These are phyloP conservation scores for Epichloe typhina DNA, from an alignment of 2,329 filamentous ascomycete genomes.

Conservation along the genomic window DNA sequence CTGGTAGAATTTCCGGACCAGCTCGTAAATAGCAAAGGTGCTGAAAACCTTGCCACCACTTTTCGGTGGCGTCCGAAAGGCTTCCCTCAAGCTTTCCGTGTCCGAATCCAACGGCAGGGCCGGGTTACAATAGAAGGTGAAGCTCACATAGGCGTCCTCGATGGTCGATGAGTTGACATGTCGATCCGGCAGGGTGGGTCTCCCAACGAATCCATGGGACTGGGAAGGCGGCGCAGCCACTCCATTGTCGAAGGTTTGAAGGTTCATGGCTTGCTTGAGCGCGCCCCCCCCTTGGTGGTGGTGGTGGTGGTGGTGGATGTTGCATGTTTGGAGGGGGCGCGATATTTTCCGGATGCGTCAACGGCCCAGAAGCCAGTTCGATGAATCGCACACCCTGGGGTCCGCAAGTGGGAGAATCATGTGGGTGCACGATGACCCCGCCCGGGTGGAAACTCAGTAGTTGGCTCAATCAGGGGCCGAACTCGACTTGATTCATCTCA, in stretches of 20 bases:
- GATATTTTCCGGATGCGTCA: neutral
- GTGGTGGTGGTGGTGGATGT: neutral
- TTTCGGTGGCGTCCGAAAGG: conserved; percentile 67
- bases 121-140: conserved; percentile 87
- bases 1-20: conserved; percentile 64
- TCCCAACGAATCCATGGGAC: conserved; percentile 6
- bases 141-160: conserved; percentile 69
- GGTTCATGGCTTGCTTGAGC: neutral
- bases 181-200: conserved; percentile 44
- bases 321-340: neutral
- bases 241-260: neutral
- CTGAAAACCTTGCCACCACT: conserved; percentile 81
- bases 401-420: neutral
- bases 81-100: conserved; percentile 56
- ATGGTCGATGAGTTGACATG: conserved; percentile 58
- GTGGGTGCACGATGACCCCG: neutral
- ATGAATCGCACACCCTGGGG: neutral
- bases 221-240: neutral
- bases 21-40: conserved; percentile 60
- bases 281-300: neutral
- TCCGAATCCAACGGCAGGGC: conserved; percentile 54
- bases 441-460: no score
- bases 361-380: neutral
- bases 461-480: no score
- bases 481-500: no score